Evolutionary conservation across 2,329 filamentous ascomycete species (phyloP), one percentile per base, ranked within the genome.

Genomic region (Stagonosporopsis vannaccii): DNA sequence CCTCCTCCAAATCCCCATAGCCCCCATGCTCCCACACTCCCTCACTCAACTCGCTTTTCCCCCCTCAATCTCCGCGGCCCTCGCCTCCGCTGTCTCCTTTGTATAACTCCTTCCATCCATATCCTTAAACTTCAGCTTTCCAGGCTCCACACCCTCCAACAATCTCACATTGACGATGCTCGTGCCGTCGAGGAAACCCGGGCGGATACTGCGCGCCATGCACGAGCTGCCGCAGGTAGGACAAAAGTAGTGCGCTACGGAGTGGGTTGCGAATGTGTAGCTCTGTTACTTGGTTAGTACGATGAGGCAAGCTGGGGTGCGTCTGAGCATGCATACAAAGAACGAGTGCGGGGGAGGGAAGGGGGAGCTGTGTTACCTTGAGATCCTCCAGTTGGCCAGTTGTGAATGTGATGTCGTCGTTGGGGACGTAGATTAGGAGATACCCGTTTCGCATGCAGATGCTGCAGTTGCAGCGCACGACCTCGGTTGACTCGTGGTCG

Each of bases 381-480:
- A 71, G 37, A 2, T 69, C 62, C 9, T 66, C 59, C 3, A 63
- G 30, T 4, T 33, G 36, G 8, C 68, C 68, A 11, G 63, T 65
- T 6, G 58, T 59, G 43, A 70, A 71, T 2, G 33, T 32, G 19
- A 74, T 33, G 6, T 59, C 26, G 2, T 59, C 51, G 13, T 67
- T 54, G 0, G 57, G 54, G 12, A 65, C 51, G 49, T 70, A 71
- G 49, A 84, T 75, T 25, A 84, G 74, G 22, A 84, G 72, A 56
- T 84, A 84, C 0, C 83, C 83, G 32, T 80, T 77, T n/a, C 80
- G 76, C 1, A 72, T 68, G 65, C 83, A 85, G 54, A 81, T 80
- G 32, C 82, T 85, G 69, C 84, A 85, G 64, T 80, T 83, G 75
- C 84, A 85, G 20, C 77, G 61, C 19, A 77, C 41, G 6, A 84